These are phyloP conservation scores for Irpex rosettiformis DNA, from an alignment of 1,284 basidiomycete species.

Conservation along the genomic window DNA sequence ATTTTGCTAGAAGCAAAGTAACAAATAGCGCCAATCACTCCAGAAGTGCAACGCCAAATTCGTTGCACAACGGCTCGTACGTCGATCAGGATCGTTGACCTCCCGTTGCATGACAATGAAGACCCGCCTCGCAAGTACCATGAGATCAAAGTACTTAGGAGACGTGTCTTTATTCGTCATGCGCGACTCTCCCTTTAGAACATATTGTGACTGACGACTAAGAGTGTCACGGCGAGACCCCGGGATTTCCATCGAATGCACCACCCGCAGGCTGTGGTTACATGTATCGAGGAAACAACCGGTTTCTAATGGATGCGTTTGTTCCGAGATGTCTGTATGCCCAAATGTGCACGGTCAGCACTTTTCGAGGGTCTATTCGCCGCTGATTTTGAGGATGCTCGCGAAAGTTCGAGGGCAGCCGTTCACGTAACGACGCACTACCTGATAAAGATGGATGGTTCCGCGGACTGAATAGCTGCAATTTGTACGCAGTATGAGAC, in stretches of 20 bases:
- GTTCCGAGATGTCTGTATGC: not conserved
- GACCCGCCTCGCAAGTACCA: too few relatives aligned
- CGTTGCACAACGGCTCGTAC: too few relatives aligned
- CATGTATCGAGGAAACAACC: not conserved
- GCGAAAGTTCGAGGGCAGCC: not conserved
- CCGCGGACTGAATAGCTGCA: not conserved
- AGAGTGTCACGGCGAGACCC: not conserved
- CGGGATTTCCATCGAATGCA: not conserved
- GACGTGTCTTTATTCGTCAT: not conserved
- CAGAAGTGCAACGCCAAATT: too few relatives aligned
- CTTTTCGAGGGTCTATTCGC: not conserved
- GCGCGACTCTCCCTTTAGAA: not conserved
- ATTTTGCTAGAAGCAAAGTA: too few relatives aligned
- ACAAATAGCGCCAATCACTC: too few relatives aligned
- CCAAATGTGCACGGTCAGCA: not conserved
- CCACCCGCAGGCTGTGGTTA: not conserved
- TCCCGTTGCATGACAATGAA: too few relatives aligned
- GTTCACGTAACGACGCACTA: not conserved
- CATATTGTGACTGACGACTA: not conserved
- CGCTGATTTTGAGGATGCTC: not conserved
- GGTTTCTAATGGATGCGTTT: not conserved
- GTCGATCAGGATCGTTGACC: too few relatives aligned
- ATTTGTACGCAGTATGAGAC: not conserved
- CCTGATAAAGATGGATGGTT: not conserved
- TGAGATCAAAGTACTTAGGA: too few relatives aligned